Evolutionary conservation across 768 basidiomycete species (phyloP), one percentile per base, ranked within the genome.

Genomic region (Leccinum ochraceum): DNA sequence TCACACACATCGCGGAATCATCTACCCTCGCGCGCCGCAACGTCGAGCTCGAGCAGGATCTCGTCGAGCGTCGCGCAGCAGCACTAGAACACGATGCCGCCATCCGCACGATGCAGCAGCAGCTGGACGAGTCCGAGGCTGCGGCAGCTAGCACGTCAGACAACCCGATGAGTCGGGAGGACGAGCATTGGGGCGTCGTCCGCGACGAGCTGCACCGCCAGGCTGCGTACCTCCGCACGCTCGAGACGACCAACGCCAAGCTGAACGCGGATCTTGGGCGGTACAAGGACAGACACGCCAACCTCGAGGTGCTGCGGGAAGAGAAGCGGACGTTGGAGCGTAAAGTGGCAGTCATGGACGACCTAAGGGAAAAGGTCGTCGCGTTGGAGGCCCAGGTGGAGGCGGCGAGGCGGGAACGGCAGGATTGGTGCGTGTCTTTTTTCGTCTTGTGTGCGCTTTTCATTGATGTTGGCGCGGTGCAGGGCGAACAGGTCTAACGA

Each of bases 121-220:
- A 80, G 49, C 69, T 84, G 20, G 83, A 86, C 54, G 81, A 81
- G 9, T 77, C 80, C 5, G 74, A 69, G 28, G 62, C 68, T 6
- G 68, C 71, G 4, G 75, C 78, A n/a, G 17, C 17, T 39, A 16
- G 39, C 39, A 16, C 39, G 1, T 42, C 39, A 10, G 3, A 42
- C 16, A 76, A 77, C 34, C 69, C 76, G 8, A 56, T 63, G 14
- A 57, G 63, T 36, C 61, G 53, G 28, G 80, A 86, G 26, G 83
- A 83, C 42, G 83, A 84, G 60, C 82, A 80, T 57, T 88, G 87
- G 85, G 71, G 67, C 1, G 75, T 92, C 14, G 80, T 93, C 1
- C 77, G 86, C 7, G 86, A 87, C 11, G 89, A 92, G 60, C 76
- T 93, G 3, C 81, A 85, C 50, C 82, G 85, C 1, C 90, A 90